Base-by-base conservation (phyloP, 768 basidiomycete species). In the Amanita inopinata region DNA sequence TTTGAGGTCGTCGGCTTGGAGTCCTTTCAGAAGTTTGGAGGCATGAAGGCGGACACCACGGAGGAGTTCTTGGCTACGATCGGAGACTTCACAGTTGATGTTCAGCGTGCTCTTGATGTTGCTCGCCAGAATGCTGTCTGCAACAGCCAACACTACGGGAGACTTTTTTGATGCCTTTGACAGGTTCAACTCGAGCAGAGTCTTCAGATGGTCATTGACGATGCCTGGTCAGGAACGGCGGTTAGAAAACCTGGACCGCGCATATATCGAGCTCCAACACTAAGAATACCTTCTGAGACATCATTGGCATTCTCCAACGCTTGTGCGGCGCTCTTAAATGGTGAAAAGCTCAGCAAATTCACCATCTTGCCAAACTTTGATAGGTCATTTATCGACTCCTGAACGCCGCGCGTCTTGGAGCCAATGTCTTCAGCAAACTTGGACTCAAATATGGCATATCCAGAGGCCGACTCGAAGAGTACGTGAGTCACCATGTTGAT, bases 241-340 rank as follows among this genome's bases (percentile, higher is more conserved):
- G n/a, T n/a, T n/a, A n/a, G n/a, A n/a, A n/a, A n/a, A n/a, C n/a
- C n/a, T n/a, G n/a, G n/a, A n/a, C n/a, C 40, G 41, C 30, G 40
- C 22, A 46, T 8, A 3, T 30, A 1, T 3, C 7, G 10, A 19
- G 65, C 76, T 22, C 47, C 15, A 17, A 20, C 2, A 33, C 8
- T 2, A 34, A 3, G 7, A 6, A n/a, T 33, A 91, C 94, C 91
- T 71, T 97, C 93, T 7, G 93, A 96, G 11, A 98, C 62, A 63
- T 97, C 94, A 58, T 97, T 97, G 39, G 83, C 83, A 53, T 96
- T 97, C 66, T 97, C 91, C 51, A 98, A 69, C 24, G 92, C 92
- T 58, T 93, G 82, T 0, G 88, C 91, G 17, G 92, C 90, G 46
- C 70, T 91, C 62, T 88, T 89, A 73, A 94, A 98, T 0, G 94